Percentiles rank a stretch among this genome's conserved stretches.
phyloP scores from a whole-genome alignment of 2,329 filamentous ascomycete genomes.

The Fusarium brachygibbosum region DNA sequence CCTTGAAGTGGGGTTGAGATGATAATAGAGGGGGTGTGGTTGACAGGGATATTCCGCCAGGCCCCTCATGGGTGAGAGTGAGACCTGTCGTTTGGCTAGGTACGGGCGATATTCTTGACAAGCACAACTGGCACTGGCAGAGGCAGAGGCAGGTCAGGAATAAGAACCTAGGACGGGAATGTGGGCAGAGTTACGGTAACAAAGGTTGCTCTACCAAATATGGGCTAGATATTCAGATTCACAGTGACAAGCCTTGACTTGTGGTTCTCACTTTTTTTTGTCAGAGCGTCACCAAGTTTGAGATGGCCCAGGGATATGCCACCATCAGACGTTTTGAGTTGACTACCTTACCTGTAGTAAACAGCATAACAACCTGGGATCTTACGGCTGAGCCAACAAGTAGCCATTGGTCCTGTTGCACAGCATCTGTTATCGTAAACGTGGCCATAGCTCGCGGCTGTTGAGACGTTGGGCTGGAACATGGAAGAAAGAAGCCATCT shows the following conservation, averaged over 20 bases:
- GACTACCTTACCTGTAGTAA: constrained; percentile 17
- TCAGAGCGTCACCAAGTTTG: constrained; percentile 25
- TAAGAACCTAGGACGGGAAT: neutral
- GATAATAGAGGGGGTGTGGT: constrained; percentile 40
- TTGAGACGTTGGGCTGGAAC: constrained; percentile 25
- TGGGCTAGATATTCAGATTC: neutral
- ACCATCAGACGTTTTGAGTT: constrained; percentile 47
- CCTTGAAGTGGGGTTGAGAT: constrained; percentile 44
- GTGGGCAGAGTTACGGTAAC: constrained; percentile 1
- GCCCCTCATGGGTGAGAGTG: constrained; percentile 2
- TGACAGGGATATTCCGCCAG: constrained; percentile 28
- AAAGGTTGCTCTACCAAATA: neutral
- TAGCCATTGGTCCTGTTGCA: constrained; percentile 20
- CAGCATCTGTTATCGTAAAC: constrained; percentile 28
- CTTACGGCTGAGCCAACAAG: constrained; percentile 24
- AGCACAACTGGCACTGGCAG: neutral
- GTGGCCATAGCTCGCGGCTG: constrained; percentile 19
- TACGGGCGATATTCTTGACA: constrained; percentile 3
- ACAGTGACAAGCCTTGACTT: neutral
- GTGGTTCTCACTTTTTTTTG: neutral
- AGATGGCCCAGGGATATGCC: constrained; percentile 42
- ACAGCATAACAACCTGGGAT: constrained; percentile 1
- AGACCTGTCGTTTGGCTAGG: constrained; percentile 13
- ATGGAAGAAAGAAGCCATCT: constrained; percentile 14
- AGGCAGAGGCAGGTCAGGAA: neutral